These are phyloP conservation scores for Oryza longistaminata DNA, from an alignment of 176 grass and related monocot species.

Conservation along the genomic window DNA sequence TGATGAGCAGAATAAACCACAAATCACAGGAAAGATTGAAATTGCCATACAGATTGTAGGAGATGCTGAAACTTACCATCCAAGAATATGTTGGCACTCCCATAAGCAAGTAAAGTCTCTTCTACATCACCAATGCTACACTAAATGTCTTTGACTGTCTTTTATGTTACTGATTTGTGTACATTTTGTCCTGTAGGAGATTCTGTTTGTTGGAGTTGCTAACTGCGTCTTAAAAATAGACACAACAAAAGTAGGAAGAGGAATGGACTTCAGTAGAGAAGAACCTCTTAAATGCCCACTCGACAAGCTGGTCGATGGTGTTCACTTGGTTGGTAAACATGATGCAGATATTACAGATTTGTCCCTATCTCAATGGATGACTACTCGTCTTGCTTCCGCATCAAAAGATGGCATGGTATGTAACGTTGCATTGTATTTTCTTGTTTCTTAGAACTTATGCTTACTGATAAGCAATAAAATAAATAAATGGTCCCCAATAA, in stretches of 20 bases:
- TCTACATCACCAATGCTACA: background rate
- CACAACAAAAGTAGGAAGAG: constrained; percentile 71
- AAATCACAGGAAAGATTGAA: constrained; percentile 84
- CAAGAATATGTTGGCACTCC: constrained; percentile 93
- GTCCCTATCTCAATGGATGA: constrained; percentile 98
- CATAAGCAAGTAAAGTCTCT: constrained; percentile 85
- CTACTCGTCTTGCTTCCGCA: constrained; percentile 80
- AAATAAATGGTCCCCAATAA: constrained; percentile 21
- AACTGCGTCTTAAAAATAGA: constrained; percentile 78
- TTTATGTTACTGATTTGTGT: constrained; percentile 19
- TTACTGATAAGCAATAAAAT: background rate
- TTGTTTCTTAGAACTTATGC: constrained; percentile 25
- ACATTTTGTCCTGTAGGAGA: constrained; percentile 53
- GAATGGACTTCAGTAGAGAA: constrained; percentile 69
- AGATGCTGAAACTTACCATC: constrained; percentile 75
- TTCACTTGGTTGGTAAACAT: constrained; percentile 84
- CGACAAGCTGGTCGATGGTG: constrained; percentile 71
- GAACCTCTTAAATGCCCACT: constrained; percentile 71
- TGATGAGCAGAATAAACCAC: constrained; percentile 83
- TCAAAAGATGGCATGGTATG: constrained; percentile 96
- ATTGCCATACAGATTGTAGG: constrained; percentile 80
- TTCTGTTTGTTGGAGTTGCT: constrained; percentile 90
- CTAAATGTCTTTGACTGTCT: constrained; percentile 30
- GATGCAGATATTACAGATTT: constrained; percentile 80
- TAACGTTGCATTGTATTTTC: constrained; percentile 27